Evolutionary conservation across 768 basidiomycete species (phyloP), one percentile per base, ranked within the genome.

Genomic region (Hygrocybe coccinea): DNA sequence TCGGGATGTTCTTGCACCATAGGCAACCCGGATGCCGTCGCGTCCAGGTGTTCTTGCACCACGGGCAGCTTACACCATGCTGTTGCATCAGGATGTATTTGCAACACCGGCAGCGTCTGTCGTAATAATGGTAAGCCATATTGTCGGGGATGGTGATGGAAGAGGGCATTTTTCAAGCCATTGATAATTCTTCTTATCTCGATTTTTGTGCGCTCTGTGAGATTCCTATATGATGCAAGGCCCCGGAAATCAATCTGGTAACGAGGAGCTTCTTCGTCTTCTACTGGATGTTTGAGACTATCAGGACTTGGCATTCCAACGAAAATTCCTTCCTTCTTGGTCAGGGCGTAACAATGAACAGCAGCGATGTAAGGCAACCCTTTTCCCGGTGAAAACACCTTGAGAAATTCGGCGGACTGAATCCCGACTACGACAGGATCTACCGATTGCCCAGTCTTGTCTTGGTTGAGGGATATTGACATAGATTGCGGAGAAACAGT

Each of bases 201-300:
- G n/a, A 6, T 45, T 29, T 41, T 38, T 12, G n/a, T 45, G n/a
- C 17, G 21, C 52, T 54, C 52, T 8, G 52, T 44, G 12, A 54
- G 9, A 17, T 29, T 45, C 24, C 52, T 38, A 35, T 54, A 54
- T 8, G 52, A 17, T 15, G 52, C 57, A 50, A 58, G 59, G 34
- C 60, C 60, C 11, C 50, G 56, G 33, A 60, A 37, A 50, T 59
- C 60, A 39, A 62, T 59, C 56, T 57, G 58, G 25, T 60, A 62
- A 22, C 59, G 56, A 50, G 60, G 59, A 12, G 60, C 54, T 37
- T 36, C 59, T 17, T 61, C 15, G 25, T 61, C 55, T 24, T 25
- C 19, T 17, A 15, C 24, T n/a, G 29, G 9, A n/a, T 19, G 11
- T 54, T 39, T 12, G 52, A 54, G 39, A 33, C 22, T 19, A 45